phyloP scores from a whole-genome alignment of 345 rosid genomes.

The Durio zibethinus region DNA sequence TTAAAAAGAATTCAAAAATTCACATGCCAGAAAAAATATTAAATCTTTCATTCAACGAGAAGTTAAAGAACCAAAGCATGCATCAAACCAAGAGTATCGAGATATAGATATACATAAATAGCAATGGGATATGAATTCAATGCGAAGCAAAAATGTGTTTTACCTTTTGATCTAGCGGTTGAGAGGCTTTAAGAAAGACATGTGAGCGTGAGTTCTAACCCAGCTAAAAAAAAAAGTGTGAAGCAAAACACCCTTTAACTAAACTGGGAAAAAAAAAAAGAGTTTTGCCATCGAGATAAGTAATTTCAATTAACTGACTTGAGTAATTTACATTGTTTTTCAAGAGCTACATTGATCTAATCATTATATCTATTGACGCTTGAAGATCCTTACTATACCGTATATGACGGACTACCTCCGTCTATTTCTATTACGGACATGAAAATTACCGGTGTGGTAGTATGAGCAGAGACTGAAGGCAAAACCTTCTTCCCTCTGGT shows the following conservation, averaged over 20 bases:
- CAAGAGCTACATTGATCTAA: not conserved
- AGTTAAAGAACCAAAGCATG: too few species aligned
- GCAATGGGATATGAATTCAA: too few species aligned
- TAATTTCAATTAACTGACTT: not conserved
- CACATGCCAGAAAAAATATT: too few species aligned
- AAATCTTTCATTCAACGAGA: too few species aligned
- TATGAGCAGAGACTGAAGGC: constrained; percentile 82
- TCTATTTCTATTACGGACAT: constrained; percentile 44
- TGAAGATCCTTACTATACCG: constrained; percentile 3
- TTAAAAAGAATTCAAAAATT: too few species aligned
- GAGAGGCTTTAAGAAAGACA: too few species aligned
- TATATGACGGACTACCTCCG: constrained; percentile 25
- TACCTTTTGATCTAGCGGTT: too few species aligned
- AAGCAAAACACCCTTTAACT: not conserved
- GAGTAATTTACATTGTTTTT: constrained; percentile 17
- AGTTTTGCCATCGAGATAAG: not conserved
- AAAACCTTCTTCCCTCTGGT: constrained; percentile 78
- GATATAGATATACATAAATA: too few species aligned
- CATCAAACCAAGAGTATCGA: too few species aligned
- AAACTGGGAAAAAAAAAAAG: not conserved
- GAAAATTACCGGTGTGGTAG: constrained; percentile 23
- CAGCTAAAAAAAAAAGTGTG: too few species aligned
- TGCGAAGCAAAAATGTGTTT: too few species aligned
- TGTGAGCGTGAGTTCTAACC: too few species aligned
- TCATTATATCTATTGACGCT: not conserved